Percentiles rank a stretch among this genome's conserved stretches.
phyloP scores from a whole-genome alignment of 768 basidiomycete genomes.

The Holtermanniella nyarrowii region DNA sequence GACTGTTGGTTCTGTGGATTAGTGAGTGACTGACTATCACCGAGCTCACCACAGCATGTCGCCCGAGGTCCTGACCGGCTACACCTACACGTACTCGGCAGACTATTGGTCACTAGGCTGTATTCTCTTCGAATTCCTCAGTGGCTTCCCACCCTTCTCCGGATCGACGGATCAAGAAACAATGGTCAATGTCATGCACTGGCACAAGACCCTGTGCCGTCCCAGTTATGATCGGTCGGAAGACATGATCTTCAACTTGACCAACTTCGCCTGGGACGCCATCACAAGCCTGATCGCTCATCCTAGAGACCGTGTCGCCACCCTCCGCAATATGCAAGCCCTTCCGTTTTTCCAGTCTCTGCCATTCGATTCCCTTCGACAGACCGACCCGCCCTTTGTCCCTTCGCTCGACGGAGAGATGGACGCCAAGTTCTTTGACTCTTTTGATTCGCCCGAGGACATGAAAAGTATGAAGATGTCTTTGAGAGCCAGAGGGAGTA shows the following conservation, averaged over 20 bases:
- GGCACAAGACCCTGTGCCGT: conserved; percentile 83
- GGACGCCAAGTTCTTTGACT: conserved; percentile 58
- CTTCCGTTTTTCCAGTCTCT: conserved; percentile 75
- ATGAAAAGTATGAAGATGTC: conserved; percentile 99
- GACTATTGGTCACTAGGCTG: conserved; percentile 99
- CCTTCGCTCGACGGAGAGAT: conserved; percentile 88
- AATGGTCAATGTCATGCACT: conserved; percentile 97
- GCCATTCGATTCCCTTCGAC: conserved; percentile 70
- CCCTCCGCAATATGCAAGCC: conserved; percentile 57
- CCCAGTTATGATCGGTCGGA: conserved; percentile 94
- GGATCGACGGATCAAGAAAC: conserved; percentile 93
- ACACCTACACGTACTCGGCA: conserved; percentile 89
- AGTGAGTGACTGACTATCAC: conserved; percentile 40
- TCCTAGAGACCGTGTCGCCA: conserved; percentile 65
- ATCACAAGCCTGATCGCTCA: conserved; percentile 78
- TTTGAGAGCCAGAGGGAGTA: conserved; percentile 94
- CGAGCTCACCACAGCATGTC: conserved; percentile 77
- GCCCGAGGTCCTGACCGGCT: conserved; percentile 67
- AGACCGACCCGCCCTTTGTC: conserved; percentile 74
- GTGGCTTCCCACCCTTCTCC: conserved; percentile 88
- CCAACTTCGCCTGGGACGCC: conserved; percentile 87
- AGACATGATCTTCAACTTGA: conserved; percentile 91
- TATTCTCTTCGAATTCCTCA: conserved; percentile 74
- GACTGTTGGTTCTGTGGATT: conserved; percentile 94
- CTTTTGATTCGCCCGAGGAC: conserved; percentile 62